Evolutionary conservation across 371 early-diverging fungal species (phyloP).

Genomic region (Mortierella sp.): DNA sequence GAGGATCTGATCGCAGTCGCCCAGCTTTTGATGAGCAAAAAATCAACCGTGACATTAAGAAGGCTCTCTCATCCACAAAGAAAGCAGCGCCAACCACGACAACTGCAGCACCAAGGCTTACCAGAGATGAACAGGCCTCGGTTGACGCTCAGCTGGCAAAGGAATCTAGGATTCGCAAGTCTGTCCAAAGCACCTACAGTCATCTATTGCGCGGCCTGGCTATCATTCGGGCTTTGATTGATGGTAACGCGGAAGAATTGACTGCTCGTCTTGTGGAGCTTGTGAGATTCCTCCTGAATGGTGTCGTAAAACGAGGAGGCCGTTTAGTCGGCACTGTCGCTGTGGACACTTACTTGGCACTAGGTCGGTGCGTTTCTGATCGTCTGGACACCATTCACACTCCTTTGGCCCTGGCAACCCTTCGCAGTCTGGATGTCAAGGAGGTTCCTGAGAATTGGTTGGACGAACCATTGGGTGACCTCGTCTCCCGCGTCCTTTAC

Average conservation of each 20-base stretch:
- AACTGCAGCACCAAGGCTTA: conserved; percentile 62
- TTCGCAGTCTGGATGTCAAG: conserved; percentile 72
- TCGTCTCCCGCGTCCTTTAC: conserved; percentile 78
- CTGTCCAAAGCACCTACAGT: conserved; percentile 65
- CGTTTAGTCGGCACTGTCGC: conserved; percentile 67
- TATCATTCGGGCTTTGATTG: conserved; percentile 70
- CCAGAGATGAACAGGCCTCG: conserved; percentile 85
- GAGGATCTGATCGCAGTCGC: conserved; percentile 61
- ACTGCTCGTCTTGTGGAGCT: conserved; percentile 60
- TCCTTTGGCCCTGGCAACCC: conserved; percentile 72
- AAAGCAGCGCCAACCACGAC: conserved; percentile 54
- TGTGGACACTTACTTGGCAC: conserved; percentile 65
- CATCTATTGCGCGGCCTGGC: conserved; percentile 72
- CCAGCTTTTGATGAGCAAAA: conserved; percentile 76
- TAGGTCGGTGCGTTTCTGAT: conserved; percentile 65
- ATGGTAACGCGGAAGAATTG: conserved; percentile 65
- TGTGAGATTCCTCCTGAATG: conserved; percentile 59
- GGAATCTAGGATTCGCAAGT: conserved; percentile 77
- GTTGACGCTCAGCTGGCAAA: conserved; percentile 79
- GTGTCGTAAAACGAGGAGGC: conserved; percentile 63
- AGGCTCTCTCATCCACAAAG: conserved; percentile 73
- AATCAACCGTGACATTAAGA: conserved; percentile 88
- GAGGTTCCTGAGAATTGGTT: conserved; percentile 77
- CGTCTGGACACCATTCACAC: conserved; percentile 60
- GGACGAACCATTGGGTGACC: conserved; percentile 69